Percentiles rank a stretch among this genome's conserved stretches.
These are phyloP conservation scores for Persicaria tinctoria DNA, from an alignment of 148 eudicot genomes.

Conservation along the genomic window DNA sequence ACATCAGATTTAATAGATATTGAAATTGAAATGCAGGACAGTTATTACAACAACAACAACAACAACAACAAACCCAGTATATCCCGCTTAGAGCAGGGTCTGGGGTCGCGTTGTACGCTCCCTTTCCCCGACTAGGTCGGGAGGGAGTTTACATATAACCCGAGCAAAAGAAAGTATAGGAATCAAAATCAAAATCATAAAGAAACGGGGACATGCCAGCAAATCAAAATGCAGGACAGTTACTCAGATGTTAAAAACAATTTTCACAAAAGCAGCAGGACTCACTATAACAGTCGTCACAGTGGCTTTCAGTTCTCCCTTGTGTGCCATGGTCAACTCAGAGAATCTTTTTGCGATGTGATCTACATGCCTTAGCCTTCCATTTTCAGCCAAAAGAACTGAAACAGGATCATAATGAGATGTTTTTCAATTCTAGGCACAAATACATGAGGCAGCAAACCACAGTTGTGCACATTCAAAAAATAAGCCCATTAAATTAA, in stretches of 20 bases:
- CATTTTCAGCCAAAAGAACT: conserved; percentile 74
- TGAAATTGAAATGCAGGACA: background rate
- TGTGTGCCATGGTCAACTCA: conserved; percentile 81
- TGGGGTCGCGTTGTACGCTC: too few species aligned
- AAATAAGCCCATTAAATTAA: background rate
- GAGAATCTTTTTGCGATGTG: conserved; percentile 58
- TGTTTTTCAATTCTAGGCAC: background rate
- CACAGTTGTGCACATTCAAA: background rate
- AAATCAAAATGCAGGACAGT: background rate
- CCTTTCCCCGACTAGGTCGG: too few species aligned
- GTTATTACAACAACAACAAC: background rate
- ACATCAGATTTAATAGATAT: background rate
- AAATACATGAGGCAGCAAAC: background rate
- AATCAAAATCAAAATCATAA: too few species aligned
- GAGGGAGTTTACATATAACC: too few species aligned
- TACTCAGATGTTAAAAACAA: background rate
- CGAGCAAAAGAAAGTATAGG: too few species aligned
- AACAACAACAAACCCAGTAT: too few species aligned
- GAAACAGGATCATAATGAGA: background rate
- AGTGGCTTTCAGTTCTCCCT: conserved; percentile 73
- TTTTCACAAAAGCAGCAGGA: conserved; percentile 11
- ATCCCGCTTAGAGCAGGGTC: too few species aligned
- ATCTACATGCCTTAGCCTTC: conserved; percentile 64
- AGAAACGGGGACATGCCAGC: too few species aligned
- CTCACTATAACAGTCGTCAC: conserved; percentile 87